Evolutionary conservation across 176 grass and related monocot genomes (phyloP).

Genomic region (Raddia distichophylla): DNA sequence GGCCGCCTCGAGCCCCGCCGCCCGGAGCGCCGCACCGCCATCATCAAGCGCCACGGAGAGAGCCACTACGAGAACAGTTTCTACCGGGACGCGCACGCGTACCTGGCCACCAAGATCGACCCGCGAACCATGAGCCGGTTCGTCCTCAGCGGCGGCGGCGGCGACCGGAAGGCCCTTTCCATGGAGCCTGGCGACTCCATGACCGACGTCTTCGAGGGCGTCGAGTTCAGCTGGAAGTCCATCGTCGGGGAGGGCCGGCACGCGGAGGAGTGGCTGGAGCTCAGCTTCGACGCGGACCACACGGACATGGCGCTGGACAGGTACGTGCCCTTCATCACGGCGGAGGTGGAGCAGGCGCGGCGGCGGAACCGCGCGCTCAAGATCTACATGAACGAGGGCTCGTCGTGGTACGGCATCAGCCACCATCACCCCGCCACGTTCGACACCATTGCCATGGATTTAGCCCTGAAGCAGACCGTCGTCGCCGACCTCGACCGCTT

Average conservation of each 20-base stretch:
- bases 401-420: not conserved
- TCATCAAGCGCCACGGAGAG: not conserved
- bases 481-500: slow-evolving; percentile 45
- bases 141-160: slow-evolving; percentile 11
- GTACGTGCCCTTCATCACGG: slow-evolving; percentile 37
- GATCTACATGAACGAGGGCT: slow-evolving; percentile 42
- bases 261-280: not conserved
- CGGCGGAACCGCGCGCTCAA: slow-evolving; percentile 15
- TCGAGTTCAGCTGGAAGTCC: slow-evolving; percentile 36
- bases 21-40: slow-evolving; percentile 4
- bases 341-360: not conserved
- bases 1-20: not conserved
- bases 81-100: slow-evolving; percentile 27
- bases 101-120: slow-evolving; percentile 40
- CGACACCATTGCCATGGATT: slow-evolving; percentile 46
- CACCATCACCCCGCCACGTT: slow-evolving; percentile 44
- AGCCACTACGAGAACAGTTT: not conserved
- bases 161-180: slow-evolving; percentile 14
- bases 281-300: slow-evolving; percentile 46
- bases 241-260: not conserved
- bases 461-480: slow-evolving; percentile 1
- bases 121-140: slow-evolving; percentile 26
- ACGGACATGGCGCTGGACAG: slow-evolving; percentile 6
- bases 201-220: slow-evolving; percentile 43
- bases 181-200: slow-evolving; percentile 35